These are phyloP conservation scores for Letharia lupina DNA, from an alignment of 495 filamentous ascomycete species.

Conservation along the genomic window DNA sequence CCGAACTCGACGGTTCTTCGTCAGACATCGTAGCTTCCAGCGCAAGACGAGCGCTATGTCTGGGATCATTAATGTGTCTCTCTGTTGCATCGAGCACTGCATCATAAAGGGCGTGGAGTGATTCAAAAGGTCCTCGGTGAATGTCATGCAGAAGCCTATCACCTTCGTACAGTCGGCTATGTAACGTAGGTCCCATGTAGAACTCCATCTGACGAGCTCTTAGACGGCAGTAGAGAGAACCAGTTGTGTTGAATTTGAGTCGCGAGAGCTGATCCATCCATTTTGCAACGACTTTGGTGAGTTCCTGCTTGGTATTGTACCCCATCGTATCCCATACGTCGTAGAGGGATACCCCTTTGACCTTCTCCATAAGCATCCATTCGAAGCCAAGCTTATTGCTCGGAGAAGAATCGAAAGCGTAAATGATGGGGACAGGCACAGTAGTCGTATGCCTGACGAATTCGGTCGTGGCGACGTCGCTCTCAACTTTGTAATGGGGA, in stretches of 20 bases:
- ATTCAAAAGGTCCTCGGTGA: conserved; percentile 7
- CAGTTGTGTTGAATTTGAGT: neutral
- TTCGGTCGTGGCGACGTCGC: conserved; percentile 48
- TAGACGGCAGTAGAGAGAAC: conserved; percentile 7
- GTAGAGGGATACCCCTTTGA: conserved; percentile 36
- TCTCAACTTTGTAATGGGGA: conserved; percentile 42
- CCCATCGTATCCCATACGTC: conserved; percentile 36
- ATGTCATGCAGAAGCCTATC: neutral
- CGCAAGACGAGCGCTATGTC: neutral
- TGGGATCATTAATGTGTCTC: neutral
- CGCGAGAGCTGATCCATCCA: conserved; percentile 25
- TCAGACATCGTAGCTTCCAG: neutral
- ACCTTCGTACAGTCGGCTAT: neutral
- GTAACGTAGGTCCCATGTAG: neutral
- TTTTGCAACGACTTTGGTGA: conserved; percentile 32
- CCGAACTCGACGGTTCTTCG: neutral
- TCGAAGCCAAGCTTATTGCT: conserved; percentile 47
- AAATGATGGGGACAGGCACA: conserved; percentile 44
- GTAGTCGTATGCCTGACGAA: conserved; percentile 39
- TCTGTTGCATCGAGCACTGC: neutral
- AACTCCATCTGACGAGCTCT: neutral
- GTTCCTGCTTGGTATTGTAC: conserved; percentile 33
- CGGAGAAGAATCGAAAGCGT: conserved; percentile 39
- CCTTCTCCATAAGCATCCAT: conserved; percentile 50
- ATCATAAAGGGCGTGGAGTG: neutral